Evolutionary conservation across 1,284 basidiomycete genomes (phyloP), one percentile per base, ranked within the genome.

Genomic region (Sporisorium scitamineum): DNA sequence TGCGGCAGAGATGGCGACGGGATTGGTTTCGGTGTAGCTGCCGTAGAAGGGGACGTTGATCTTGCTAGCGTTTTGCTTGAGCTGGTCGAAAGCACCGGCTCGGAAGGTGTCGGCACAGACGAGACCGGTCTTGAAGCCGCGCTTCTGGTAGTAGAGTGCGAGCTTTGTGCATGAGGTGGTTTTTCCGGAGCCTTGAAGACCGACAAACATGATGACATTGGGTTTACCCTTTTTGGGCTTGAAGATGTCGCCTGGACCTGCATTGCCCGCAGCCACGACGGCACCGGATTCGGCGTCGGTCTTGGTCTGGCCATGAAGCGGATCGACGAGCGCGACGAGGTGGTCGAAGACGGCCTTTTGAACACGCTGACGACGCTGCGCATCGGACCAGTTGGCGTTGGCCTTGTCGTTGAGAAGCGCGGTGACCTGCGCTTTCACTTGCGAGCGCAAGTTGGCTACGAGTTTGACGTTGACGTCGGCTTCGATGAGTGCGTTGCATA

Each of bases 61-160:
- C 87, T 97, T 97, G 34, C 95, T 97, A 10, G 97, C 97, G 79
- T 90, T 90, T 93, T 93, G 78, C 92, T 99, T 89, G 51, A 90
- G 84, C 82, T 99, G 97, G 86, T 99, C 97, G 86, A 99, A 99
- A 47, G 97, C 97, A 76, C 97, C 97, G 6, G 97, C 97, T 88
- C 97, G 93, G 89, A 99, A 99, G 2, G 97, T 99, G 87, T 99
- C 97, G 27, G 97, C 97, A 83, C 97, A 99, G 80, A 99, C 97
- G 54, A 99, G 94, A 78, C 92, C 94, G n/a, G 95, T 93, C 85
- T 95, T 95, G 90, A 97, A 94, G 5, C 97, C 97, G 76, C 95
- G 91, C 83, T 94, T 93, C 86, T 97, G 94, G 87, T 98, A 99
- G 87, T 99, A 93, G 0, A 97, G 95, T 0, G 97, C 97, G 22